Evolutionary conservation across 2,329 filamentous ascomycete species (phyloP), one percentile per base, ranked within the genome.

Genomic region (Arachnopeziza araneosa): DNA sequence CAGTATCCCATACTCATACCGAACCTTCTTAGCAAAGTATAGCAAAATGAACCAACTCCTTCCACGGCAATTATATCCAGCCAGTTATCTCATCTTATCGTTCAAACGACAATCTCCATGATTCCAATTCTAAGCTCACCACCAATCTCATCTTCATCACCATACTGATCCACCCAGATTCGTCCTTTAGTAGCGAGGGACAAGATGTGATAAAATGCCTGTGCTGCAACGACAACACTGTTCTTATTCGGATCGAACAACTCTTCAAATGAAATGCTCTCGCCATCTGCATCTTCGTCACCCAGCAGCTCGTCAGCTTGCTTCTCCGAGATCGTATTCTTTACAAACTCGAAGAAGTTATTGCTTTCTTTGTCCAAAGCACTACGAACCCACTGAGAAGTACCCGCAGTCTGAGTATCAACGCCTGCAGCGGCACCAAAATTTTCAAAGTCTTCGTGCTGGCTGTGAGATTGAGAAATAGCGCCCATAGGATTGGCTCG

Each of bases 171-270:
- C 5, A 93, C 84, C 21, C 75, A 71, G 52, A 93, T 75, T 58
- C 82, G 72, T 1, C 80, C 80, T 73, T 86, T 90, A 1, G 85
- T 91, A 6, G 84, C 86, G 51, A 95, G 79, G 12, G 82, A 79
- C 17, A 96, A 80, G 1, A 90, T 79, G 71, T 95, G 89, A 75
- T 89, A 84, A 70, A 91, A 88, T 0, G 86, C 90, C 71, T 92
- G 89, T 1, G 89, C 86, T 9, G 88, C 89, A 14, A 91, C 85
- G 30, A 83, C 76, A 50, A 72, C 77, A 30, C 82, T 84, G 50
- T 71, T 68, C 44, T 78, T 74, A 10, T 70, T 69, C 0, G 84
- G 81, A n/a, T 83, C 79, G 52, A 95, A 83, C 10, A 96, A 75
- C 54, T 84, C 77, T 52, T 87, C 83, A 69, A 97, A 96, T 0